Evolutionary conservation across 441 rosid species (phyloP).

Genomic region (Gossypium davidsonii): DNA sequence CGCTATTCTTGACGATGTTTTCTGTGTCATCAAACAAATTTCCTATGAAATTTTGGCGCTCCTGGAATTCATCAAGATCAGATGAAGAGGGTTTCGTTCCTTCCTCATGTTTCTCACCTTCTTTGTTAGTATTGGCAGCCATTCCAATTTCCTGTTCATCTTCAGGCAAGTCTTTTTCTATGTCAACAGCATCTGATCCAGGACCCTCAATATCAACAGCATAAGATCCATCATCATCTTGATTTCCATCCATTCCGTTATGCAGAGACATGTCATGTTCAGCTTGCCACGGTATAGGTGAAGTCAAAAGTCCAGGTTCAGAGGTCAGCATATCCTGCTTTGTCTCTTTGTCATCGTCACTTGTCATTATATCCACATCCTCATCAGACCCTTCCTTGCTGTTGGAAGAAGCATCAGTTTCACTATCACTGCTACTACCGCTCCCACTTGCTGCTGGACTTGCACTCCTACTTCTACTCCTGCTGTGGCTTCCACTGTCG

Average conservation of each 20-base stretch:
- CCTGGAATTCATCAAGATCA: constrained; percentile 41
- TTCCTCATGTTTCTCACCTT: constrained; percentile 33
- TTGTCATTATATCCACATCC: constrained; percentile 88
- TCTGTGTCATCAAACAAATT: constrained; percentile 76
- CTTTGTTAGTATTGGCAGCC: constrained; percentile 30
- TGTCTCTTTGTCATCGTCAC: constrained; percentile 74
- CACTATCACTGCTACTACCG: constrained; percentile 87
- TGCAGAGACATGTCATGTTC: constrained; percentile 21
- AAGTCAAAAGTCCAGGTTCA: constrained; percentile 30
- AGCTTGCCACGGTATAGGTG: constrained; percentile 29
- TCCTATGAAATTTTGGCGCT: constrained; percentile 64
- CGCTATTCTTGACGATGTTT: constrained; percentile 32
- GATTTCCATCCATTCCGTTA: constrained; percentile 38
- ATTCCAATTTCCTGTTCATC: constrained; percentile 49
- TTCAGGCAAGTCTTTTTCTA: constrained; percentile 51
- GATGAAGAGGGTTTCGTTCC: constrained; percentile 31
- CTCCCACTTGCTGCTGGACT: constrained; percentile 57
- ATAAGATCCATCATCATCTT: constrained; percentile 40
- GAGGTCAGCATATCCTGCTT: constrained; percentile 33
- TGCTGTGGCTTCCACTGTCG: constrained; percentile 49
- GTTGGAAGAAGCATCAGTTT: constrained; percentile 82
- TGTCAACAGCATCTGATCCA: constrained; percentile 46
- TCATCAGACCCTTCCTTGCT: constrained; percentile 88
- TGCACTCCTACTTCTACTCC: constrained; percentile 43
- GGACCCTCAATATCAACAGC: constrained; percentile 49